These are phyloP conservation scores for Colletotrichum cuscutae DNA, from an alignment of 2,329 filamentous ascomycete species.

Conservation along the genomic window DNA sequence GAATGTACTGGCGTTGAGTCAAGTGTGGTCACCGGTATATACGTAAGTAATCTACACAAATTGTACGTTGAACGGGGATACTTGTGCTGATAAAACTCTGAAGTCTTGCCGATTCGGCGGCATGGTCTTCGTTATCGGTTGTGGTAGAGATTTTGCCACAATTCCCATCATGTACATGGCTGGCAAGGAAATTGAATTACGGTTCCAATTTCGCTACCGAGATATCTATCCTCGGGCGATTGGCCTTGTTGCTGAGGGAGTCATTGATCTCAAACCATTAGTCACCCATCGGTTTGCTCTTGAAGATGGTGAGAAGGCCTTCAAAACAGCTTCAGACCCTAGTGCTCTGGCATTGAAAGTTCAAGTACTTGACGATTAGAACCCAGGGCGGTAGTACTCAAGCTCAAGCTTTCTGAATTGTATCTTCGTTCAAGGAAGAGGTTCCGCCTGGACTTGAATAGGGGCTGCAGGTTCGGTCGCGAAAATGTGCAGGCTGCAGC, in stretches of 20 bases:
- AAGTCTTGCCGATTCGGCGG: constrained; percentile 44
- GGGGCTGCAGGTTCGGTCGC: too few species aligned
- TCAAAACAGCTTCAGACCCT: constrained; percentile 29
- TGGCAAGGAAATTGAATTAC: constrained; percentile 47
- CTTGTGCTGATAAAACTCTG: neutral
- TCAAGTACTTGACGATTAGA: constrained; percentile 34
- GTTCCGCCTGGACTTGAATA: too few species aligned
- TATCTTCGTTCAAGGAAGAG: too few species aligned
- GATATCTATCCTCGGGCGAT: constrained; percentile 54
- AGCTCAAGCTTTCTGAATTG: too few species aligned
- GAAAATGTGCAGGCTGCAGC: too few species aligned
- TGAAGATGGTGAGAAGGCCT: constrained; percentile 46
- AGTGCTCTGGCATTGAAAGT: constrained; percentile 32
- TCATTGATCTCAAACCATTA: constrained; percentile 43
- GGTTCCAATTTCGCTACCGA: constrained; percentile 50
- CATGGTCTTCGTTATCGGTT: constrained; percentile 48
- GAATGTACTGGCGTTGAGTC: constrained; percentile 76
- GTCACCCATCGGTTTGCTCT: constrained; percentile 46
- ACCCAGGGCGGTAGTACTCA: neutral
- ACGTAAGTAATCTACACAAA: constrained; percentile 46
- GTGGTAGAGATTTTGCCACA: constrained; percentile 46
- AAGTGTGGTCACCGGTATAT: constrained; percentile 70
- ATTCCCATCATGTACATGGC: constrained; percentile 49
- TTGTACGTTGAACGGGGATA: neutral
- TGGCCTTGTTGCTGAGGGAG: constrained; percentile 44